Percentiles rank a stretch among this genome's conserved stretches.
Conservation (phyloP, 164 flowering plant genomes). For the Vitis vinifera region ASM3070453v1 NC_081823.1:10259501-10260000, state of each 20-base stretch:
- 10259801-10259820: neutral
- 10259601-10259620: too few species aligned
- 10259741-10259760: neutral
- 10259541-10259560: too few species aligned
- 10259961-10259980: neutral
- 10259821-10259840: neutral
- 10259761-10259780: neutral
- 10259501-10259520: too few species aligned
- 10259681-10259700: too few species aligned
- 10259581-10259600: too few species aligned
- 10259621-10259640: too few species aligned
- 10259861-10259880: neutral
- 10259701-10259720: neutral
- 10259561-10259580: too few species aligned
- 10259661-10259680: too few species aligned
- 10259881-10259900: neutral
- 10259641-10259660: too few species aligned
- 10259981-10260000: neutral
- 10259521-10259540: too few species aligned
- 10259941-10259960: constrained; percentile 8
- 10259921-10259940: neutral
- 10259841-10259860: neutral
- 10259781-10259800: neutral
- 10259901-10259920: too few species aligned
- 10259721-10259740: neutral